Percentiles rank a stretch among this genome's conserved stretches.
phyloP scores from a whole-genome alignment of 2,329 filamentous ascomycete genomes.

The Claviceps spartinae region DNA sequence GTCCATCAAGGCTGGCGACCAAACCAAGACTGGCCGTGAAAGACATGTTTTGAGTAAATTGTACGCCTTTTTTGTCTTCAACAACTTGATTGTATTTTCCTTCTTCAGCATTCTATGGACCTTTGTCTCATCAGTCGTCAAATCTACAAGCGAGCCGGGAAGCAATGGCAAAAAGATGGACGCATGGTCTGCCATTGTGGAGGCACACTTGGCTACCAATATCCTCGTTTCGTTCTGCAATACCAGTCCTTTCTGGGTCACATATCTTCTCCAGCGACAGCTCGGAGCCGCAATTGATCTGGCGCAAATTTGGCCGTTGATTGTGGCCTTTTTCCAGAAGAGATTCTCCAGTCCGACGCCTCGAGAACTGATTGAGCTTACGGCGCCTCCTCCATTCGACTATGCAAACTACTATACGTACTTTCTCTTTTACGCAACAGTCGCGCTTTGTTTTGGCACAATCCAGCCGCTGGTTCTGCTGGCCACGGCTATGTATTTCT shows the following conservation, averaged over 20 bases:
- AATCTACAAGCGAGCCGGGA: slow-evolving; percentile 29
- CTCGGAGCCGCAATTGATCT: slow-evolving; percentile 87
- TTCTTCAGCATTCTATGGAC: slow-evolving; percentile 74
- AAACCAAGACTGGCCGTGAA: slow-evolving; percentile 85
- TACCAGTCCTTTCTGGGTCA: slow-evolving; percentile 86
- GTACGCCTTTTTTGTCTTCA: slow-evolving; percentile 94
- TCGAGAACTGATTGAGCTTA: slow-evolving; percentile 80
- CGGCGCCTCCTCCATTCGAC: slow-evolving; percentile 83
- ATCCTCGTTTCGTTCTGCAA: slow-evolving; percentile 65
- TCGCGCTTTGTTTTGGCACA: slow-evolving; percentile 70
- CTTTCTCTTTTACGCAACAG: slow-evolving; percentile 86
- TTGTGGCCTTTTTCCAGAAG: slow-evolving; percentile 73
- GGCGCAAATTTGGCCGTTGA: slow-evolving; percentile 72
- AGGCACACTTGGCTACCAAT: slow-evolving; percentile 46
- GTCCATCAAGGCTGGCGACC: slow-evolving; percentile 70
- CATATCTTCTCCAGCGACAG: slow-evolving; percentile 84
- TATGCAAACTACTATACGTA: slow-evolving; percentile 98
- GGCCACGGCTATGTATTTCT: slow-evolving; percentile 80
- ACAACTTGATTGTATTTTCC: slow-evolving; percentile 90
- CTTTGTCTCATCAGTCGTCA: slow-evolving; percentile 54
- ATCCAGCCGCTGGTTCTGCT: slow-evolving; percentile 80
- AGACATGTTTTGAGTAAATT: slow-evolving; percentile 82
- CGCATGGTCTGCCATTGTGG: slow-evolving; percentile 54
- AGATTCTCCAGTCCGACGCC: slow-evolving; percentile 82
- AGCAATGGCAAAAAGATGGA: slow-evolving; percentile 32